Evolutionary conservation across 2,329 filamentous ascomycete genomes (phyloP).

Genomic region (Stagonosporopsis chrysanthemi): DNA sequence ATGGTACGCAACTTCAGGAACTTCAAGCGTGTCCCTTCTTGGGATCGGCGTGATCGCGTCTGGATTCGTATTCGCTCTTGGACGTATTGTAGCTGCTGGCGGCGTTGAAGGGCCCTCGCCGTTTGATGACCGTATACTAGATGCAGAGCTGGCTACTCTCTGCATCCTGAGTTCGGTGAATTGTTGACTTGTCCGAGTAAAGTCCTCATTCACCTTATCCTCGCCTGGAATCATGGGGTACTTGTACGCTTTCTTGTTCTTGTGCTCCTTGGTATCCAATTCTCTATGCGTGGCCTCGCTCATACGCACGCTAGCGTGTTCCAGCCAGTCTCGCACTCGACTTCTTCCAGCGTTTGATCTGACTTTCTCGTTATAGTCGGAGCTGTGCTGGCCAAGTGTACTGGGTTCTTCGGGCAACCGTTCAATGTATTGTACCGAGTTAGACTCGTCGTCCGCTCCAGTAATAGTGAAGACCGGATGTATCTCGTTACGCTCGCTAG

Average conservation of each 20-base stretch:
- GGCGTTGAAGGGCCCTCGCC: constrained; percentile 29
- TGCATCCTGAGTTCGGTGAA: constrained; percentile 48
- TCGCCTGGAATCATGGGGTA: constrained; percentile 67
- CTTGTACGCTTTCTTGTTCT: constrained; percentile 54
- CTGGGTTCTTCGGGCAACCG: background rate
- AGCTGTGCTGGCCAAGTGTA: background rate
- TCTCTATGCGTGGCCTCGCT: constrained; percentile 57
- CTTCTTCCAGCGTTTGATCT: constrained; percentile 29
- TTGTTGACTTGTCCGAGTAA: constrained; percentile 50
- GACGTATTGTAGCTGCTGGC: constrained; percentile 13
- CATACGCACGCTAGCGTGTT: constrained; percentile 55
- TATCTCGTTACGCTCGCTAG: constrained; percentile 24
- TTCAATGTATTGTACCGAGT: constrained; percentile 8
- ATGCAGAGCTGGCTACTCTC: constrained; percentile 51
- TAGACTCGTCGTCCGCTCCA: constrained; percentile 11
- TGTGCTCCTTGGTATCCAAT: constrained; percentile 58
- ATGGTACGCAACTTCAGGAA: constrained; percentile 23
- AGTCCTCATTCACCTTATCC: constrained; percentile 51
- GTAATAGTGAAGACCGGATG: constrained; percentile 27
- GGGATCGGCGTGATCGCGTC: constrained; percentile 13
- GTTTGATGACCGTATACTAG: constrained; percentile 42
- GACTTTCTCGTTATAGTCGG: constrained; percentile 5
- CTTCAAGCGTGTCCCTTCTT: constrained; percentile 33
- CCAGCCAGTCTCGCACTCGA: constrained; percentile 50
- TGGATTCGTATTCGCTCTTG: constrained; percentile 23